These are phyloP conservation scores for Yamadazyma diospyri DNA, from an alignment of 1,139 yeast species.

Conservation along the genomic window DNA sequence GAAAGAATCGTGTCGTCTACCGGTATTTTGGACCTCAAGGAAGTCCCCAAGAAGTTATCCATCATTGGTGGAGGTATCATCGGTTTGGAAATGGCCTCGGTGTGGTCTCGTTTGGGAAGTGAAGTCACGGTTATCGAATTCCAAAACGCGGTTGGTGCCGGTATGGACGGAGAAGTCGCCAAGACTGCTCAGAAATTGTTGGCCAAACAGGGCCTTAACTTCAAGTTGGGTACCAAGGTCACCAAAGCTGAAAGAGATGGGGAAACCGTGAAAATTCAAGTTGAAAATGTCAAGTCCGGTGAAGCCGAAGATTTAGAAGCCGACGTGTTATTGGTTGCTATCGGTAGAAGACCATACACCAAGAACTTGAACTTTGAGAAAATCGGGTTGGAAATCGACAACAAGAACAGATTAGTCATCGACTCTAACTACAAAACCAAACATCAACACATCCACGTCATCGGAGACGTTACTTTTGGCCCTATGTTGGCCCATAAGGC, in stretches of 20 bases:
- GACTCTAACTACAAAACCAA: slow-evolving; percentile 93
- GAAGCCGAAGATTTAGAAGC: slow-evolving; percentile 77
- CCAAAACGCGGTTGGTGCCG: slow-evolving; percentile 84
- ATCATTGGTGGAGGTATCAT: slow-evolving; percentile 99
- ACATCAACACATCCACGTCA: slow-evolving; percentile 89
- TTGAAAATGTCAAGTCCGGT: slow-evolving; percentile 87
- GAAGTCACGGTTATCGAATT: slow-evolving; percentile 94
- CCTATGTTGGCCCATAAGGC: slow-evolving; percentile 99
- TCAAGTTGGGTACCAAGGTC: slow-evolving; percentile 92
- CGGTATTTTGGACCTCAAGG: slow-evolving; percentile 81
- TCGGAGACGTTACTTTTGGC: slow-evolving; percentile 98
- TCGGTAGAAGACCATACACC: slow-evolving; percentile 98
- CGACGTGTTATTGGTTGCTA: slow-evolving; percentile 92
- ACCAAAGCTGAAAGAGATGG: slow-evolving; percentile 83
- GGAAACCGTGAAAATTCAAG: slow-evolving; percentile 79
- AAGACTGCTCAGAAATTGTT: slow-evolving; percentile 85
- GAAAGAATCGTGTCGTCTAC: slow-evolving; percentile 96
- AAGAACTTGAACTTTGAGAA: slow-evolving; percentile 86
- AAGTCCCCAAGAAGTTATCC: slow-evolving; percentile 86
- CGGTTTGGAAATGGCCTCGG: slow-evolving; percentile 99
- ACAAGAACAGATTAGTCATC: slow-evolving; percentile 88
- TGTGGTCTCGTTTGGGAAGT: slow-evolving; percentile 91
- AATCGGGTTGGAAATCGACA: slow-evolving; percentile 85
- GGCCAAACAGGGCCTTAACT: slow-evolving; percentile 91
- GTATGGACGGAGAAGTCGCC: slow-evolving; percentile 96